Evolutionary conservation across 2,329 filamentous ascomycete genomes (phyloP), one percentile per base, ranked within the genome.

Genomic region (Fusarium sp.): DNA sequence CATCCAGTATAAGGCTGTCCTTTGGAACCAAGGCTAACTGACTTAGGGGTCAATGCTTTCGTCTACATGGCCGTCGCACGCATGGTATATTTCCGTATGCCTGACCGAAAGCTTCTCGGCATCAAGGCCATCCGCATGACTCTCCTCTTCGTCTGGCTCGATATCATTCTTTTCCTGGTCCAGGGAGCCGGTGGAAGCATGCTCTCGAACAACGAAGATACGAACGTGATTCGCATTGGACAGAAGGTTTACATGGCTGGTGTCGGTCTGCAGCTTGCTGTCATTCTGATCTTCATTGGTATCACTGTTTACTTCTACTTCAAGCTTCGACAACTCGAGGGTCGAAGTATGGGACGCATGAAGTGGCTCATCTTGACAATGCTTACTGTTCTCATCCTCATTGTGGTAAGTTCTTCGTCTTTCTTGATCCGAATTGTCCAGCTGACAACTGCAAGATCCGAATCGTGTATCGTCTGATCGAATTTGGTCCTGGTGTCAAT

Each of bases 391-490:
- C 68, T 85, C 33, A 42, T 74, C 10, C 75, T 83, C 22, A 83
- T 85, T 48, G 78, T 82, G 41, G 80, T 84, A 72, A 78, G 81
- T 73, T 17, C 26, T 39, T 35, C 20, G 38, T 41, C 6, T 52
- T 10, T 17, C 22, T 11, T 39, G 35, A 35, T 24, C 14, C 24
- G 39, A 35, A 28, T 14, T 63, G 48, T 33, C 14, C 33, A 63
- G 41, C 64, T 73, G 58, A 73, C 26, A 64, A 57, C 20, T 26
- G 22, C 12, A 57, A 88, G 84, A 78, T 86, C 35, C 87, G 90
- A 39, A 91, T 92, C 77, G 85, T 90, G 71, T 92, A 87, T 80
- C 88, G 90, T 36, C 83, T 92, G 5, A 79, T 84, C 59, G 89
- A 92, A 78, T 92, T 88, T 75, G 83, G 84, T 0, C 81, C 82